Evolutionary conservation across 805 yeast genomes (phyloP).

Genomic region (Lipomyces kockii): DNA sequence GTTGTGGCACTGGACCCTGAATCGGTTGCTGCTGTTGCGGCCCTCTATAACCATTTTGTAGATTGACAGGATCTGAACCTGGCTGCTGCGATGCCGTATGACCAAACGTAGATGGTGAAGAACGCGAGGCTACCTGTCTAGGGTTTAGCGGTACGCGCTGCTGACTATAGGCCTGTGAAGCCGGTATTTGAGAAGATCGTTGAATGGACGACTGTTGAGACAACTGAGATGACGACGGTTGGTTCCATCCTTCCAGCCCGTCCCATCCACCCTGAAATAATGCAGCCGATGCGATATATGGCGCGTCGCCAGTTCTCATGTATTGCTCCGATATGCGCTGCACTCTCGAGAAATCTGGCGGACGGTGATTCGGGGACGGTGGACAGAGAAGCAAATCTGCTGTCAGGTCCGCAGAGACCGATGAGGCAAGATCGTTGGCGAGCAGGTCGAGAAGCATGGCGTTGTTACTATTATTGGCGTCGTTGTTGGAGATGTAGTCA

Average conservation of each 20-base stretch:
- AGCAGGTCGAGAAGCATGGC: slow-evolving; percentile 2
- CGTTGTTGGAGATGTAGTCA: slow-evolving; percentile 1
- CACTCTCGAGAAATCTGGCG: slow-evolving; percentile 17
- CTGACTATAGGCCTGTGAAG: not conserved
- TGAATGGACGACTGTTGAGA: not conserved
- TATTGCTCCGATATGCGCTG: slow-evolving; percentile 21
- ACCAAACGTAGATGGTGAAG: not conserved
- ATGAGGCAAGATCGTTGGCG: slow-evolving; percentile 5
- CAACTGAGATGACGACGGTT: slow-evolving; percentile 6
- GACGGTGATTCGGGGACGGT: slow-evolving; percentile 5
- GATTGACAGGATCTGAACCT: not conserved
- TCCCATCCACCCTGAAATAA: slow-evolving; percentile 18
- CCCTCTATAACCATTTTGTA: not conserved
- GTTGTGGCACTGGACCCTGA: slow-evolving; percentile 6
- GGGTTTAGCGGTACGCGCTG: not conserved
- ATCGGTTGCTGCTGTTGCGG: slow-evolving; percentile 9
- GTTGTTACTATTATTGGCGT: slow-evolving; percentile 3
- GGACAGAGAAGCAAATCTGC: not conserved
- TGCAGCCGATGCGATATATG: slow-evolving; percentile 23
- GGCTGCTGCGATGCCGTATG: not conserved
- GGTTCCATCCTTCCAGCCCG: slow-evolving; percentile 8
- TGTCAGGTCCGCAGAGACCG: not conserved
- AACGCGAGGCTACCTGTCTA: not conserved
- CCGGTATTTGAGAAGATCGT: not conserved
- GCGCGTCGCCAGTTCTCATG: slow-evolving; percentile 26